Evolutionary conservation across 2,329 filamentous ascomycete genomes (phyloP).

Genomic region (Colletotrichum musae): DNA sequence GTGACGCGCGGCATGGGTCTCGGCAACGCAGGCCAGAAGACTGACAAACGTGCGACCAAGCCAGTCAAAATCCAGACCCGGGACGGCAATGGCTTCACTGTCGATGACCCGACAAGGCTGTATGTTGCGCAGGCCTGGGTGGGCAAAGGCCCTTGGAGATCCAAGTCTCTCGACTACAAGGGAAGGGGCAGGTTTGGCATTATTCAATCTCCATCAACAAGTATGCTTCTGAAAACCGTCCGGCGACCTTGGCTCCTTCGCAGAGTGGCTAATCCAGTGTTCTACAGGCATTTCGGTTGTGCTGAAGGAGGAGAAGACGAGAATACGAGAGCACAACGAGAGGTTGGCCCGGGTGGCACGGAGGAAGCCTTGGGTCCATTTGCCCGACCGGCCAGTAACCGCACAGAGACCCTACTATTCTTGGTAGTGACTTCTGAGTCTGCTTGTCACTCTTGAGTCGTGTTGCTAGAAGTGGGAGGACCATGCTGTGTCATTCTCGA

Average conservation of each 20-base stretch:
- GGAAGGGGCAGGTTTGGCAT: slow-evolving; percentile 80
- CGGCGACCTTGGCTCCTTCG: slow-evolving; percentile 17
- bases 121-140: slow-evolving; percentile 97
- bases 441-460: neutral
- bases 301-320: slow-evolving; percentile 93
- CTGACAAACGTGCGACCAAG: slow-evolving; percentile 44
- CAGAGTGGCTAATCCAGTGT: neutral
- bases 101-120: slow-evolving; percentile 83
- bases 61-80: slow-evolving; percentile 76
- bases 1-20: slow-evolving; percentile 89
- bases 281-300: slow-evolving; percentile 80
- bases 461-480: neutral
- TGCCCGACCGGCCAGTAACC: slow-evolving; percentile 88
- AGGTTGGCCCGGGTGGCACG: slow-evolving; percentile 81
- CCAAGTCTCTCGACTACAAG: slow-evolving; percentile 75
- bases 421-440: slow-evolving; percentile 72
- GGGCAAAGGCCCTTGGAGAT: slow-evolving; percentile 77
- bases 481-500: slow-evolving; percentile 15
- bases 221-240: slow-evolving; percentile 64
- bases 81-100: slow-evolving; percentile 79
- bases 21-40: slow-evolving; percentile 58
- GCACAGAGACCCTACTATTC: slow-evolving; percentile 91
- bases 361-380: slow-evolving; percentile 86
- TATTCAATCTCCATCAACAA: slow-evolving; percentile 80
- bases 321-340: slow-evolving; percentile 85